These are phyloP conservation scores for Paecilomyces variotii DNA, from an alignment of 2,329 filamentous ascomycete species.

Conservation along the genomic window DNA sequence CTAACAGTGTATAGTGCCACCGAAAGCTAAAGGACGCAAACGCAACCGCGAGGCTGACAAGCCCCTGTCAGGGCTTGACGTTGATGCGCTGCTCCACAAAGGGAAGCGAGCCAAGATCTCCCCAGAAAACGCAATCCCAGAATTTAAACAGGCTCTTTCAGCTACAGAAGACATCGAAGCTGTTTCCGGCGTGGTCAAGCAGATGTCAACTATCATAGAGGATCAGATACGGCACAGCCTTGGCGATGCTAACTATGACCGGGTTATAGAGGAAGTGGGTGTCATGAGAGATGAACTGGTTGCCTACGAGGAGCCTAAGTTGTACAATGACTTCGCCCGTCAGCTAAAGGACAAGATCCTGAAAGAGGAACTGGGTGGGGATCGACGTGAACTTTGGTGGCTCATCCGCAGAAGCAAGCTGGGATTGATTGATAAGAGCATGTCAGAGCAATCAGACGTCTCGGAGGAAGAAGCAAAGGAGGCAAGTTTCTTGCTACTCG, in stretches of 20 bases:
- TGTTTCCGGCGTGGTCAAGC: constrained; percentile 60
- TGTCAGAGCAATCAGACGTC: constrained; percentile 58
- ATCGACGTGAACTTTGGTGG: constrained; percentile 78
- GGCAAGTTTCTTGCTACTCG: constrained; percentile 18
- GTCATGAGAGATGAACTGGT: constrained; percentile 72
- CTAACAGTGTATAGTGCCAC: constrained; percentile 55
- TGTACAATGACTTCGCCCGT: constrained; percentile 68
- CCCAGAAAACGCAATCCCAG: constrained; percentile 71
- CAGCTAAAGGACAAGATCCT: constrained; percentile 66
- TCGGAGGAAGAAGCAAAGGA: constrained; percentile 63
- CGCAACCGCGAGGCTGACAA: constrained; percentile 61
- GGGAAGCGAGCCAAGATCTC: constrained; percentile 49
- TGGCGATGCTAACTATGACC: constrained; percentile 65
- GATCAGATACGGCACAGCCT: constrained; percentile 63
- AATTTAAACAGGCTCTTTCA: constrained; percentile 74
- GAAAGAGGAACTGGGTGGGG: constrained; percentile 62
- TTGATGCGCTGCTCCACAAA: constrained; percentile 67
- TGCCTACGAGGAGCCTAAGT: constrained; percentile 62
- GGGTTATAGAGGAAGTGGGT: constrained; percentile 65
- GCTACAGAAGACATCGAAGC: constrained; percentile 52
- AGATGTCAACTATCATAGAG: constrained; percentile 66
- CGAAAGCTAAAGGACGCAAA: constrained; percentile 67
- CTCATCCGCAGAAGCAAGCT: constrained; percentile 58
- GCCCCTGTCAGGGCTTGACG: constrained; percentile 81
- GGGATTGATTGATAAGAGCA: constrained; percentile 61